Conservation (phyloP, 2,329 filamentous ascomycete species). For the Waltergamsia citrina region DNA sequence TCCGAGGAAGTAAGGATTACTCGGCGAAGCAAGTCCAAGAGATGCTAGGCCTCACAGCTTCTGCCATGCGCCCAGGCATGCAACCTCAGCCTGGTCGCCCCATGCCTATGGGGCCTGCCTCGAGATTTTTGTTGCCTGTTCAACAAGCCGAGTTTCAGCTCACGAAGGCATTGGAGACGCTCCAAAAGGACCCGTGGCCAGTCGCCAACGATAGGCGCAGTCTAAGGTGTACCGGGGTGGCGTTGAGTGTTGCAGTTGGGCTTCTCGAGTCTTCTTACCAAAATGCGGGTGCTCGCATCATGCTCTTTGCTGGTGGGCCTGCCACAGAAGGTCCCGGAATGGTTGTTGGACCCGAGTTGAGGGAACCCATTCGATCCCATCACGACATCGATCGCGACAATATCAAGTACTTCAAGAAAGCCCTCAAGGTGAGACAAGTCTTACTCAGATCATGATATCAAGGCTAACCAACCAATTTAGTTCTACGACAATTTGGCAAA, state of each 20-base stretch:
- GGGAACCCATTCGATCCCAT: slow-evolving; percentile 94
- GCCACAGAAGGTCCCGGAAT: slow-evolving; percentile 94
- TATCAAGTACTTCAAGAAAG: slow-evolving; percentile 99
- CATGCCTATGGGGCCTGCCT: slow-evolving; percentile 68
- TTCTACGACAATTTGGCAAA: slow-evolving; percentile 95
- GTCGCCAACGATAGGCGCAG: slow-evolving; percentile 88
- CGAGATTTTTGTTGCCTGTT: slow-evolving; percentile 87
- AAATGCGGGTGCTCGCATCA: slow-evolving; percentile 88
- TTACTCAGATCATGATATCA: not conserved
- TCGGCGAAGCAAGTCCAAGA: slow-evolving; percentile 98
- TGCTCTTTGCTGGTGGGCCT: slow-evolving; percentile 92
- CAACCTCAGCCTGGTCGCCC: slow-evolving; percentile 67
- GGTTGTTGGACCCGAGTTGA: slow-evolving; percentile 90
- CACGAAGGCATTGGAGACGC: slow-evolving; percentile 87
- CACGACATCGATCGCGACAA: slow-evolving; percentile 98
- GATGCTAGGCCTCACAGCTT: slow-evolving; percentile 79
- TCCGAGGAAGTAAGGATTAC: slow-evolving; percentile 96
- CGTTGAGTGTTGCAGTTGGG: slow-evolving; percentile 89
- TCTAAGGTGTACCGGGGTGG: slow-evolving; percentile 87
- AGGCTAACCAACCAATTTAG: slow-evolving; percentile 25
- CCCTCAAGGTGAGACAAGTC: slow-evolving; percentile 59
- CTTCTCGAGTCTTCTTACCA: slow-evolving; percentile 91
- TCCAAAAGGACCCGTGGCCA: slow-evolving; percentile 96
- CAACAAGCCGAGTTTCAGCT: slow-evolving; percentile 96
- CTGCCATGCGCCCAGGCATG: slow-evolving; percentile 65